Conservation (phyloP, 202 grass and related monocot genomes). For the Zoysia matrella region DNA sequence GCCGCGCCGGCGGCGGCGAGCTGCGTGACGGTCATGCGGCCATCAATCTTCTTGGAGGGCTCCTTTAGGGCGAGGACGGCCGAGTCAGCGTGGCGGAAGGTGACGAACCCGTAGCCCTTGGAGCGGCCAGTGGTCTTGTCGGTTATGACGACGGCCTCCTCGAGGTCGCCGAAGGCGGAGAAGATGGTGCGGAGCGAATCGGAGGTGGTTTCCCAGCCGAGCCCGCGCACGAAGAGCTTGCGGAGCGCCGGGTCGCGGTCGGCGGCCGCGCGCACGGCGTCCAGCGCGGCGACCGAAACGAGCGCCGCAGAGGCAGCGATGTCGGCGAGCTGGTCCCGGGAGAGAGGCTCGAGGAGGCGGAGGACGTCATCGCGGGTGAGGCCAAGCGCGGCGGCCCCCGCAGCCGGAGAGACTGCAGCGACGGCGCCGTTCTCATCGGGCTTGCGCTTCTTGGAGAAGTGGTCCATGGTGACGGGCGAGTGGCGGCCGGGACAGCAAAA, state of each 20-base stretch:
- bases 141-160: slow-evolving; percentile 57
- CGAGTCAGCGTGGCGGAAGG: slow-evolving; percentile 88
- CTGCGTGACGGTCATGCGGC: slow-evolving; percentile 89
- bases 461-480: slow-evolving; percentile 56
- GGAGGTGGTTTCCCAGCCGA: slow-evolving; percentile 90
- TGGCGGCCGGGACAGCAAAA: slow-evolving; percentile 30
- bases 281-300: slow-evolving; percentile 40
- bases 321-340: slow-evolving; percentile 49
- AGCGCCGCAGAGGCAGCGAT: slow-evolving; percentile 66
- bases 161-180: no score
- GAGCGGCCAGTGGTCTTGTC: slow-evolving; percentile 84
- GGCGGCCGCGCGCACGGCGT: no score
- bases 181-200: slow-evolving; percentile 69
- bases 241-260: slow-evolving; percentile 40
- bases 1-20: slow-evolving; percentile 78
- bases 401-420: slow-evolving; percentile 3
- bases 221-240: slow-evolving; percentile 94
- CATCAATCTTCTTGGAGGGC: slow-evolving; percentile 98
- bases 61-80: slow-evolving; percentile 93
- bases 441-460: slow-evolving; percentile 85
- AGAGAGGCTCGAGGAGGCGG: slow-evolving; percentile 64
- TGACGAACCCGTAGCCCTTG: slow-evolving; percentile 97
- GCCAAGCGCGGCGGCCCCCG: slow-evolving; percentile 15
- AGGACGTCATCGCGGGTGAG: background rate
- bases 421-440: slow-evolving; percentile 66